Conservation (phyloP, 1,139 yeast genomes). For the Suhomyces bribrorum region DNA sequence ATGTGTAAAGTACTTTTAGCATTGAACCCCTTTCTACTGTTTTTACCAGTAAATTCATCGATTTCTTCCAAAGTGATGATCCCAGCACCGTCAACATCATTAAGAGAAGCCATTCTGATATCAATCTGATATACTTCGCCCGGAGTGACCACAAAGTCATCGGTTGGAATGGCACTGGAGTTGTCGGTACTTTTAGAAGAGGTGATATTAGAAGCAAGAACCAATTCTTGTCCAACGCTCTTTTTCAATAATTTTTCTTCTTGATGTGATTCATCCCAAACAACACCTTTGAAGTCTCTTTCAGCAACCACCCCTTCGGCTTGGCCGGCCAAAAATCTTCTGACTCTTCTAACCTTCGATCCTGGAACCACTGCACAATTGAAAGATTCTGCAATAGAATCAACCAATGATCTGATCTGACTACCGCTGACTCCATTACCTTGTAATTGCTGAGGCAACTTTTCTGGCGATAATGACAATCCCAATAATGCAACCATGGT, state of each 20-base stretch:
- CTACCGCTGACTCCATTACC: slow-evolving; percentile 58
- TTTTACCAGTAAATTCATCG: slow-evolving; percentile 64
- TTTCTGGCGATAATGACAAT: slow-evolving; percentile 72
- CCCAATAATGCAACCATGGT: slow-evolving; percentile 76
- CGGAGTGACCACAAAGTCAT: slow-evolving; percentile 67
- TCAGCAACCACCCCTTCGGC: slow-evolving; percentile 90
- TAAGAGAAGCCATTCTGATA: slow-evolving; percentile 73
- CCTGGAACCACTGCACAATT: slow-evolving; percentile 89
- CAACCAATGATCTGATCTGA: slow-evolving; percentile 72
- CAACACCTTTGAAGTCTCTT: slow-evolving; percentile 88
- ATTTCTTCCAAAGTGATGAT: slow-evolving; percentile 65
- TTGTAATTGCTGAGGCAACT: slow-evolving; percentile 51
- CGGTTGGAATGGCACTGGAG: slow-evolving; percentile 65
- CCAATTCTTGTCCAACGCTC: slow-evolving; percentile 44
- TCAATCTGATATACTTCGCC: slow-evolving; percentile 91
- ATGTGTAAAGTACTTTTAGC: slow-evolving; percentile 74
- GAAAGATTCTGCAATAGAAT: slow-evolving; percentile 75
- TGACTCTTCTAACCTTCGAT: slow-evolving; percentile 83
- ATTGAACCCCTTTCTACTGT: slow-evolving; percentile 53
- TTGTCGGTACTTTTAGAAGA: slow-evolving; percentile 24
- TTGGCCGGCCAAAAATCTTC: slow-evolving; percentile 95
- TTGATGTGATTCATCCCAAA: slow-evolving; percentile 85
- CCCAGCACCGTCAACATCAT: slow-evolving; percentile 57
- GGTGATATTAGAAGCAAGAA: slow-evolving; percentile 43
- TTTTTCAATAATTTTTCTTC: slow-evolving; percentile 58